Evolutionary conservation across 352 stramenopile species (phyloP), one percentile per base, ranked within the genome.

Genomic region (Phytophthora megakarya): DNA sequence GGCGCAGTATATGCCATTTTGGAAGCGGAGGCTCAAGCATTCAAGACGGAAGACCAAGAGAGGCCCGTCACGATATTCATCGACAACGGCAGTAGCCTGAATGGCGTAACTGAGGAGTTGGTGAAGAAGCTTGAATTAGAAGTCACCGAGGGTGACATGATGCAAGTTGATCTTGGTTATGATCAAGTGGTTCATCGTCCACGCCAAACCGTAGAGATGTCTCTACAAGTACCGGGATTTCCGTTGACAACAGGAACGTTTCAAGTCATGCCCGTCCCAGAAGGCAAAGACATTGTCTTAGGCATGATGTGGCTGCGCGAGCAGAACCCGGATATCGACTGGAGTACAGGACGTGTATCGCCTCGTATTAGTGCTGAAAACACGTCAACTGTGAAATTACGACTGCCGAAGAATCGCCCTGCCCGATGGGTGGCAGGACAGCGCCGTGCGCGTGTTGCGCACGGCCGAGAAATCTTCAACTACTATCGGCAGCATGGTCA

Each of bases 291-390:
- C 37, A 35, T 62, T 18, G 35, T 59, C 9, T 9, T 67, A 4
- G 59, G 59, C 5, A 61, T 61, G 59, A 59, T 67, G 33, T 61
- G 42, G 59, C 60, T 68, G 22, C 32, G 49, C 25, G 60, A 68
- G 28, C 49, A 68, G 15, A 68, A 62, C 15, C 61, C 61, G 9
- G 45, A 68, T 51, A 53, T 68, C 21, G 33, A 68, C 39, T 63
- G 51, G 43, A 32, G 26, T 57, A 52, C 46, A 22, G 26, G 25
- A 39, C n/a, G 22, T 2, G 10, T 67, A n/a, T 18, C 32, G 10
- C 46, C 37, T 58, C 28, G 37, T 19, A 52, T 58, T 9, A 32
- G 9, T 9, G 26, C 5, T 5, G 26, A 32, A 9, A 39, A 57
- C 35, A 10, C 11, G 3, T 1, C 37, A 13, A 18, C 13, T 25